phyloP scores from a whole-genome alignment of 2,329 filamentous ascomycete genomes.

The Emmonsiellopsis sp. region DNA sequence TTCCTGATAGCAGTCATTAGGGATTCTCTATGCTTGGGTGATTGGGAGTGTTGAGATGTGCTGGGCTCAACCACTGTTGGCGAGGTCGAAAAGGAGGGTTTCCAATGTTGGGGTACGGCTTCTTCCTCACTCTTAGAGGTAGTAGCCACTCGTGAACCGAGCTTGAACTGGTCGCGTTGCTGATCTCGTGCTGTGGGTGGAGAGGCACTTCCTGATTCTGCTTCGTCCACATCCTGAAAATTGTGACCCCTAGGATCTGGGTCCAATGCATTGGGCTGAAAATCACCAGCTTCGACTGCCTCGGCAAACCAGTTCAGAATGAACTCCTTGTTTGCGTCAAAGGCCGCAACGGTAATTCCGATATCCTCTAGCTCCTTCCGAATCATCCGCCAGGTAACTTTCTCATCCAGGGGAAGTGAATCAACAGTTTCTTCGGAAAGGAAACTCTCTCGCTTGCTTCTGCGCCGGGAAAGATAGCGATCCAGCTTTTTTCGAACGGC shows the following conservation, averaged over 20 bases:
- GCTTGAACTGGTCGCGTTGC: not conserved
- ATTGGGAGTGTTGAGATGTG: too few species aligned
- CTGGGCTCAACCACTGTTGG: not conserved
- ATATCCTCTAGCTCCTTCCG: not conserved
- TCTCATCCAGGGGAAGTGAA: not conserved
- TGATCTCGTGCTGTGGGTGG: not conserved
- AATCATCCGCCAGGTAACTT: not conserved
- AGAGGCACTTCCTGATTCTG: not conserved
- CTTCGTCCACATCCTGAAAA: not conserved
- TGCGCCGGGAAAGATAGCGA: not conserved
- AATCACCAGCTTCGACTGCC: not conserved
- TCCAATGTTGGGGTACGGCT: not conserved
- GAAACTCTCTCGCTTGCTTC: not conserved
- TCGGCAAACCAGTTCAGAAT: constrained; percentile 1
- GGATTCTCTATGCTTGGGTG: not conserved
- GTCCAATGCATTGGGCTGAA: not conserved
- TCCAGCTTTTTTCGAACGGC: not conserved
- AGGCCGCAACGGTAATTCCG: not conserved
- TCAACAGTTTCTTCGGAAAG: not conserved
- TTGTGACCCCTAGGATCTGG: not conserved
- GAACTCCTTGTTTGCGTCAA: not conserved
- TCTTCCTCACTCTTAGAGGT: not conserved
- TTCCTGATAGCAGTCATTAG: not conserved
- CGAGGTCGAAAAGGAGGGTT: not conserved
- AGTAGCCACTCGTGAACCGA: not conserved